Conservation (phyloP, 192 early-diverging fungal species). For the Linnemannia hyalina region DNA sequence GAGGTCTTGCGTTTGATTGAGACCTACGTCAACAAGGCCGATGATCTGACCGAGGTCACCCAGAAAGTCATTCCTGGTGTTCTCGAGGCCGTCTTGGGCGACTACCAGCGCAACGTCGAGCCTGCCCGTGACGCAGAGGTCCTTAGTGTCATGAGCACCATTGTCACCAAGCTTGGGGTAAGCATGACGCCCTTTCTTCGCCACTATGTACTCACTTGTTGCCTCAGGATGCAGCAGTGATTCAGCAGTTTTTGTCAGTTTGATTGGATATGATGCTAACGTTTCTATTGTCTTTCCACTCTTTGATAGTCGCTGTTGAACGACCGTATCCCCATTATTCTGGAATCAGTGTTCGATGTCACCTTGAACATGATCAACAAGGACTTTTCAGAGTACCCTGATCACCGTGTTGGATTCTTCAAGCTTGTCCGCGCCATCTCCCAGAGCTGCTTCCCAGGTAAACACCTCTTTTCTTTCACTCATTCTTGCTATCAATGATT, state of each 20-base stretch:
- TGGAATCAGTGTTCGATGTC: slow-evolving; percentile 96
- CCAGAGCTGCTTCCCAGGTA: slow-evolving; percentile 91
- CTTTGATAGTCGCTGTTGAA: slow-evolving; percentile 74
- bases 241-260: neutral
- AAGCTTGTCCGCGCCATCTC: slow-evolving; percentile 94
- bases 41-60: slow-evolving; percentile 85
- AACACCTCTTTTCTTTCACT: neutral
- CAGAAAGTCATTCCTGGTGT: slow-evolving; percentile 92
- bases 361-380: slow-evolving; percentile 99
- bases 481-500: neutral
- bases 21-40: slow-evolving; percentile 89
- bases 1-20: slow-evolving; percentile 95
- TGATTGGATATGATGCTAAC: neutral
- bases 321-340: slow-evolving; percentile 86
- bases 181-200: slow-evolving; percentile 52
- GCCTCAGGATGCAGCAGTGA: neutral
- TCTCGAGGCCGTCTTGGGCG: slow-evolving; percentile 89
- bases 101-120: slow-evolving; percentile 90
- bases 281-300: slow-evolving; percentile 8
- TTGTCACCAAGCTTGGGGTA: slow-evolving; percentile 85
- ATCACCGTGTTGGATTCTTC: slow-evolving; percentile 97
- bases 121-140: slow-evolving; percentile 96
- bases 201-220: slow-evolving; percentile 28
- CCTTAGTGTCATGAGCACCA: slow-evolving; percentile 90
- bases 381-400: slow-evolving; percentile 97